phyloP scores from a whole-genome alignment of 1,284 basidiomycete genomes.

The Papiliotrema flavescens region DNA sequence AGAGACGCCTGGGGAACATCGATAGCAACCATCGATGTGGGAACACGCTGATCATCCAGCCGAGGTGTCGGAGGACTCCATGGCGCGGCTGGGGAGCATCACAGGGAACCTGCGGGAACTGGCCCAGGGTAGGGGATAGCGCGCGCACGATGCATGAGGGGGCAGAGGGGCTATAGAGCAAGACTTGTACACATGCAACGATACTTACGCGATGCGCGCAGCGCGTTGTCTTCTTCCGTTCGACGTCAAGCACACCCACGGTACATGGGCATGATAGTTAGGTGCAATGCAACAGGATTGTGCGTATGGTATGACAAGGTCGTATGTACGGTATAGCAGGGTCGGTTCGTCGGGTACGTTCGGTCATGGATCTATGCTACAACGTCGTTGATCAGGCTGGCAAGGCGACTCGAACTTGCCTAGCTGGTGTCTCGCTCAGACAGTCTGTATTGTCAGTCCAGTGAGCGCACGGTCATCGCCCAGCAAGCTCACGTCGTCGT shows the following conservation, averaged over 20 bases:
- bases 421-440: conserved; percentile 1
- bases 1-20: not conserved
- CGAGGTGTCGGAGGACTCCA: conserved; percentile 44
- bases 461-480: not conserved
- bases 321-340: no score
- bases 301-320: no score
- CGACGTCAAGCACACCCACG: no score
- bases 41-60: conserved; percentile 20
- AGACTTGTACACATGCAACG: conserved; percentile 11
- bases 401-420: not conserved
- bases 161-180: not conserved
- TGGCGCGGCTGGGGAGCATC: conserved; percentile 43
- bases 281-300: no score
- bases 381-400: no score
- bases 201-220: not conserved
- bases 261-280: no score
- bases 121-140: not conserved
- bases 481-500: conserved; percentile 44
- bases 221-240: no score
- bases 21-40: not conserved
- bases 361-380: no score
- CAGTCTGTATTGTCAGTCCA: conserved; percentile 11
- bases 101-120: conserved; percentile 2
- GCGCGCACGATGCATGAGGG: not conserved
- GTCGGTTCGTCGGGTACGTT: no score